Conservation (phyloP, 257 asterid species). For the Haberlea rhodopensis region DNA sequence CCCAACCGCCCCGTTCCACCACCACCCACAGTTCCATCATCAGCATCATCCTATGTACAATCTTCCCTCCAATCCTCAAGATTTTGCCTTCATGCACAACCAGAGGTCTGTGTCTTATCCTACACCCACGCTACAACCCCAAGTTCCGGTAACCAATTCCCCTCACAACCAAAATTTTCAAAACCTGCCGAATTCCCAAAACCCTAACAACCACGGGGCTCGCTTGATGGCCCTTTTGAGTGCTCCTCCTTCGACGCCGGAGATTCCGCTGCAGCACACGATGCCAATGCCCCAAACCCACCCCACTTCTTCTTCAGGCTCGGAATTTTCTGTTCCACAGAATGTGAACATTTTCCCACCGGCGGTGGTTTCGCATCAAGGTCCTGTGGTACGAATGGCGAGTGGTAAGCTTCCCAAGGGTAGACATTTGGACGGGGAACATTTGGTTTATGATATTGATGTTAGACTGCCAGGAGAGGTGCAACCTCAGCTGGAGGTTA, state of each 20-base stretch:
- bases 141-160: constrained; percentile 29
- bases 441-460: too few relatives aligned
- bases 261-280: constrained; percentile 40
- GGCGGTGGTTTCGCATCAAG: constrained; percentile 46
- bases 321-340: constrained; percentile 49
- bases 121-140: too few relatives aligned
- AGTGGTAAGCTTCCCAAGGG: constrained; percentile 87
- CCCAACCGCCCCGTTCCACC: constrained; percentile 51
- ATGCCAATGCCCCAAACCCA: constrained; percentile 45
- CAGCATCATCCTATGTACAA: constrained; percentile 37
- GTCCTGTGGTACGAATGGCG: constrained; percentile 67
- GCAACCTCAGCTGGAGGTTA: too few relatives aligned
- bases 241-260: constrained; percentile 55
- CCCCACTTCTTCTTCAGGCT: constrained; percentile 55
- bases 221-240: constrained; percentile 83
- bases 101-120: constrained; percentile 85
- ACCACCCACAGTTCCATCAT: constrained; percentile 42
- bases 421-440: too few relatives aligned
- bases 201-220: constrained; percentile 59
- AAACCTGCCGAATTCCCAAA: constrained; percentile 40
- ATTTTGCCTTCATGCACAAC: constrained; percentile 47
- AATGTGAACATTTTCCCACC: constrained; percentile 32
- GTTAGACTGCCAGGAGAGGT: too few relatives aligned
- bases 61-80: constrained; percentile 36
- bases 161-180: constrained; percentile 43